Evolutionary conservation across 495 filamentous ascomycete genomes (phyloP), one percentile per base, ranked within the genome.

Genomic region (Neurospora sp.): DNA sequence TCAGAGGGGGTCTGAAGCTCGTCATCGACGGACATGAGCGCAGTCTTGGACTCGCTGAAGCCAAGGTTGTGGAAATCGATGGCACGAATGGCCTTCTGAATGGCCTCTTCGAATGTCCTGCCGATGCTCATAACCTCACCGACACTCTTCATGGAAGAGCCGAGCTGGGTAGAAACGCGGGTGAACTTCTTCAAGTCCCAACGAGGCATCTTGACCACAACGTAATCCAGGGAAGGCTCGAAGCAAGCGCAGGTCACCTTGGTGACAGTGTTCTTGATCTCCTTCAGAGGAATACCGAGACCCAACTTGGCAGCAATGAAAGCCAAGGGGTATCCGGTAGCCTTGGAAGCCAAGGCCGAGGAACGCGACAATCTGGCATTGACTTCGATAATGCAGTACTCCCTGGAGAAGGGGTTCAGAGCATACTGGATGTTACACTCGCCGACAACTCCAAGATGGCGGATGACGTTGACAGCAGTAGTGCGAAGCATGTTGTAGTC

Each of bases 151-250:
- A 99, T 99, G 16, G 96, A 98, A 9, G 96, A 98, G 41, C 92
- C 93, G 8, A 99, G 90, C 83, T 94, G 90, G 4, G 94, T 98
- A 9, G 95, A 98, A 23, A 98, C 96, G 72, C 96, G 91, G 38
- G 92, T 95, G 84, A 99, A 99, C 83, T 99, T 99, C 87, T 98
- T 98, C 75, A 99, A 83, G 84, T 99, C 96, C 96, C 96, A 99
- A 74, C 96, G 89, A 23, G 96, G 96, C 83, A 99, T 99, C 87
- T 99, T 99, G 72, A 99, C 96, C 35, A 98, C 96, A 69, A 98
- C 95, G 81, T 99, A 99, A 81, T 99, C 96, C 1, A 99, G 87
- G 3, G 96, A 99, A n/a, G 96, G 96, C 81, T 99, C 96, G 83
- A 99, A 99, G 87, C 96, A 99, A 70, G 95, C 96, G 75, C 93